A percentile compares a stretch with the other conserved stretches of the same genome.
phyloP scores from a whole-genome alignment of 768 basidiomycete genomes.

The Terana coerulea region DNA sequence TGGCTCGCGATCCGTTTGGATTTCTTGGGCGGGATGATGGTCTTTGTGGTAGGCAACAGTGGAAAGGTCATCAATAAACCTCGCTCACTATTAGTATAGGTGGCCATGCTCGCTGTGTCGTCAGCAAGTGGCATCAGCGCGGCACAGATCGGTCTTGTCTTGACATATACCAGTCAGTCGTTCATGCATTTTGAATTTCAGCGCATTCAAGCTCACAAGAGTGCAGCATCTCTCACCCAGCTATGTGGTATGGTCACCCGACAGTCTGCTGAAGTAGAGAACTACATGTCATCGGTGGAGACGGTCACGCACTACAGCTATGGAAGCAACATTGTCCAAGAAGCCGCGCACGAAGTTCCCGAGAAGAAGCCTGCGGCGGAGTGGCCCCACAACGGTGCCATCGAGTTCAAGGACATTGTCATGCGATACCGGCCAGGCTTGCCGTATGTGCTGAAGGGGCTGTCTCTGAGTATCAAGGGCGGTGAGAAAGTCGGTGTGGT shows the following conservation, averaged over 20 bases:
- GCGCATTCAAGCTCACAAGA: too few relatives aligned
- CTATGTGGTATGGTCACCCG: conserved; percentile 51
- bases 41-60: conserved; percentile 46
- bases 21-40: conserved; percentile 57
- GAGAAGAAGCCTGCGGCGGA: conserved; percentile 48
- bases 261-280: conserved; percentile 64
- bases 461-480: conserved; percentile 54
- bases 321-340: conserved; percentile 50
- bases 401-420: conserved; percentile 56
- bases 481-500: conserved; percentile 81
- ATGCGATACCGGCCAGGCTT: conserved; percentile 68
- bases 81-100: conserved; percentile 29
- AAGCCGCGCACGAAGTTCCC: conserved; percentile 59
- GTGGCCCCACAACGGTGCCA: conserved; percentile 63
- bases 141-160: conserved; percentile 65
- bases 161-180: conserved; percentile 57
- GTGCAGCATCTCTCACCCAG: conserved; percentile 46
- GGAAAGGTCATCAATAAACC: not conserved
- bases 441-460: conserved; percentile 66
- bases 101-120: conserved; percentile 61
- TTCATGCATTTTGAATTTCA: not conserved
- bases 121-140: conserved; percentile 56
- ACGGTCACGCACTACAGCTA: conserved; percentile 55
- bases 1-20: conserved; percentile 75
- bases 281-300: conserved; percentile 66